phyloP scores from a whole-genome alignment of 768 basidiomycete genomes.

The Lentinula guzmanii region DNA sequence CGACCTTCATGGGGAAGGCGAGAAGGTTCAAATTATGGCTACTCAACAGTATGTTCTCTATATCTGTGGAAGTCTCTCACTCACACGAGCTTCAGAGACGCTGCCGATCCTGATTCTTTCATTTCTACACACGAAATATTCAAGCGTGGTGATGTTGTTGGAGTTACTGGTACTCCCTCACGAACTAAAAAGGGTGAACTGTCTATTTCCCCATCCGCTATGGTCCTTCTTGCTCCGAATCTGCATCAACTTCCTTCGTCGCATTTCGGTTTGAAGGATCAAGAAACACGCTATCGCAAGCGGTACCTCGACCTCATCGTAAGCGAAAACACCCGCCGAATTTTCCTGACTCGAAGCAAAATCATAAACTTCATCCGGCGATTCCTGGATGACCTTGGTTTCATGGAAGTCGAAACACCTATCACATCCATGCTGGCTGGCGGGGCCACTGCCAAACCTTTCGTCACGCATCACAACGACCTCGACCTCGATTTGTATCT shows the following conservation, averaged over 20 bases:
- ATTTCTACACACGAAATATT: conserved; percentile 74
- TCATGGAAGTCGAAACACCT: conserved; percentile 98
- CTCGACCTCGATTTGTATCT: conserved; percentile 94
- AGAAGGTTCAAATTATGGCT: conserved; percentile 94
- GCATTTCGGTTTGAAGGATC: conserved; percentile 94
- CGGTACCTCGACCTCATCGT: conserved; percentile 98
- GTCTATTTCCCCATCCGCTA: conserved; percentile 75
- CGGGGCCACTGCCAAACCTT: conserved; percentile 98
- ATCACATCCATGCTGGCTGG: conserved; percentile 97
- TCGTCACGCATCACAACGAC: conserved; percentile 98
- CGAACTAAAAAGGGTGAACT: conserved; percentile 96
- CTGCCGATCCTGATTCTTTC: conserved; percentile 59
- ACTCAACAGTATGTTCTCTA: conserved; percentile 60
- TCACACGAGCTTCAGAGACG: conserved; percentile 40
- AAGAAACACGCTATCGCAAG: conserved; percentile 97
- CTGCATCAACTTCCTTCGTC: conserved; percentile 91
- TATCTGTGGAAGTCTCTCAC: neutral
- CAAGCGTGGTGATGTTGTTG: conserved; percentile 94
- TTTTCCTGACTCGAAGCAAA: conserved; percentile 85
- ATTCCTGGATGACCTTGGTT: conserved; percentile 85
- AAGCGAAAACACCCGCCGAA: conserved; percentile 80
- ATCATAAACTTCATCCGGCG: conserved; percentile 92
- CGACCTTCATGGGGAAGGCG: conserved; percentile 88
- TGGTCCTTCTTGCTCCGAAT: conserved; percentile 91
- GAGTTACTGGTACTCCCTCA: conserved; percentile 81